These are phyloP conservation scores for Magnusiomyces tetraspermus DNA, from an alignment of 1,139 yeast genomes.

Conservation along the genomic window DNA sequence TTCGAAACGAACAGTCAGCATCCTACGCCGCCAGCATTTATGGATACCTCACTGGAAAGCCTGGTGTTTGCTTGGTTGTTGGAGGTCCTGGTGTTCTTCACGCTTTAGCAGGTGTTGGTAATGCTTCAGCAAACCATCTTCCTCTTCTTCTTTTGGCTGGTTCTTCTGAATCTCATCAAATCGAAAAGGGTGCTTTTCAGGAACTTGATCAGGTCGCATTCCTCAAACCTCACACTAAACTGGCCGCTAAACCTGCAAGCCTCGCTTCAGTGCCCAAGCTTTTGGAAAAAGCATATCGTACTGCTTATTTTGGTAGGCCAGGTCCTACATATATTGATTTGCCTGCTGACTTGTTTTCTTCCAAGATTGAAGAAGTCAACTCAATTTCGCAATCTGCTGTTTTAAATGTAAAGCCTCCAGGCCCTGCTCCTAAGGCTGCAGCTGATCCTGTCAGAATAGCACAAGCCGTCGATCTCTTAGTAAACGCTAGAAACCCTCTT, in stretches of 20 bases:
- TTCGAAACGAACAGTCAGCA: constrained; percentile 61
- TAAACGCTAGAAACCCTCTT: constrained; percentile 39
- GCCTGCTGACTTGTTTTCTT: constrained; percentile 51
- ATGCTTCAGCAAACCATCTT: constrained; percentile 49
- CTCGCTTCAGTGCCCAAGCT: constrained; percentile 34
- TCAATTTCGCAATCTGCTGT: constrained; percentile 1
- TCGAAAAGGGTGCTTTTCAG: constrained; percentile 54
- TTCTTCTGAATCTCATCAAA: constrained; percentile 40
- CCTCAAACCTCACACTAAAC: constrained; percentile 40
- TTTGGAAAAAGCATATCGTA: constrained; percentile 43
- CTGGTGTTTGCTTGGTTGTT: constrained; percentile 56
- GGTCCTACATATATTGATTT: constrained; percentile 53
- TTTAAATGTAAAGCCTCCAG: constrained; percentile 21
- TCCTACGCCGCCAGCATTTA: constrained; percentile 61
- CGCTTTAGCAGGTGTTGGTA: constrained; percentile 53
- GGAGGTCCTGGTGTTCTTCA: constrained; percentile 67
- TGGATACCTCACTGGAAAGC: constrained; percentile 51
- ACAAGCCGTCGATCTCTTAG: constrained; percentile 31
- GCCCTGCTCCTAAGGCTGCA: constrained; percentile 32
- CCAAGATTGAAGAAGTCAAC: constrained; percentile 9
- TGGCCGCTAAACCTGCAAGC: constrained; percentile 39
- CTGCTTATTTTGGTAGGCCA: constrained; percentile 42
- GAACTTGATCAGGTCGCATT: constrained; percentile 52
- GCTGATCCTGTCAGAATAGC: constrained; percentile 37
- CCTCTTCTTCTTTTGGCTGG: constrained; percentile 57